phyloP scores from a whole-genome alignment of 352 stramenopile species.

The Globisporangium polare region DNA sequence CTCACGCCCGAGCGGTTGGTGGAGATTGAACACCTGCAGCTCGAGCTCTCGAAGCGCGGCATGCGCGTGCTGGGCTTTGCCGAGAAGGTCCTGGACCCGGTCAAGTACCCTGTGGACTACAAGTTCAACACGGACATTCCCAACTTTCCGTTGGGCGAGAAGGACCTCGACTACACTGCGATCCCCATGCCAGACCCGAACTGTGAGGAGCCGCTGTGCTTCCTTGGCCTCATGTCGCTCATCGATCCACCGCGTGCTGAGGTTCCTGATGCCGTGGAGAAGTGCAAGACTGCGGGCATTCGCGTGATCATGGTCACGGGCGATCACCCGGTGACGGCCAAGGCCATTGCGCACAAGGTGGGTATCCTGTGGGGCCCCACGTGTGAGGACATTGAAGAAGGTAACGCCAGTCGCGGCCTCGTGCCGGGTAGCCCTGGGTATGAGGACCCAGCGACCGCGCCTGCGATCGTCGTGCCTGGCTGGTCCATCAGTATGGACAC shows the following conservation, averaged over 20 bases:
- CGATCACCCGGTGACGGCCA: constrained; percentile 91
- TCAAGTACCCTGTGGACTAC: constrained; percentile 40
- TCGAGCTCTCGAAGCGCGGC: constrained; percentile 55
- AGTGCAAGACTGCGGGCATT: constrained; percentile 92
- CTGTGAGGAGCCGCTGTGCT: constrained; percentile 77
- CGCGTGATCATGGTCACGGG: constrained; percentile 95
- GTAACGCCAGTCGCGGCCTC: constrained; percentile 59
- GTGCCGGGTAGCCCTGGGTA: constrained; percentile 57
- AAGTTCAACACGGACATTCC: constrained; percentile 65
- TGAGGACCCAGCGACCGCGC: constrained; percentile 65
- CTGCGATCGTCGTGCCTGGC: constrained; percentile 83
- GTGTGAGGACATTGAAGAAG: constrained; percentile 77
- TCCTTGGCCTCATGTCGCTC: constrained; percentile 94
- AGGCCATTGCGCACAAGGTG: constrained; percentile 93
- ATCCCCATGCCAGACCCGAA: constrained; percentile 56
- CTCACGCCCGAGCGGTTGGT: constrained; percentile 87
- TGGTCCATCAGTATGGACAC: constrained; percentile 78
- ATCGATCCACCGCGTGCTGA: constrained; percentile 93
- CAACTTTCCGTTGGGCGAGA: constrained; percentile 32
- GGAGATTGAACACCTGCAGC: constrained; percentile 44
- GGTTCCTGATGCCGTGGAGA: constrained; percentile 84
- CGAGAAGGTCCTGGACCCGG: constrained; percentile 45
- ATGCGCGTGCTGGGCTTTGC: constrained; percentile 62
- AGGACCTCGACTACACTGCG: constrained; percentile 30
- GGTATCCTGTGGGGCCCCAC: constrained; percentile 91